A percentile compares a stretch with the other conserved stretches of the same genome.
Evolutionary conservation across 2,329 filamentous ascomycete genomes (phyloP).

Genomic region (Coleophoma eucalyptorum): DNA sequence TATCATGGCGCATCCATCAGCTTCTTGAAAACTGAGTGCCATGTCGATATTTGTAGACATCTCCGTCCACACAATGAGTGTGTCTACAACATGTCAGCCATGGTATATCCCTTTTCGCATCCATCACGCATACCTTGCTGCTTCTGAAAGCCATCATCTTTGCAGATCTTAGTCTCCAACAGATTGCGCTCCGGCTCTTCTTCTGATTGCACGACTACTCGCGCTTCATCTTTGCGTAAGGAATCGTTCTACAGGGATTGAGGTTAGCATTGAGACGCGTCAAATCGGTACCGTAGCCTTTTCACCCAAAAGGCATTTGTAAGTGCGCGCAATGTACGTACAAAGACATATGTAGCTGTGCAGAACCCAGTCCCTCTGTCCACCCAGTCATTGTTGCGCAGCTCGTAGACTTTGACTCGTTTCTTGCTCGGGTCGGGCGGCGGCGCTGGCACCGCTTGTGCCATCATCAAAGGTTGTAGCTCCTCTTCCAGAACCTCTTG

Average conservation of each 20-base stretch:
- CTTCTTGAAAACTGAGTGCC: slow-evolving; percentile 97
- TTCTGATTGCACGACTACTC: slow-evolving; percentile 89
- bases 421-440: slow-evolving; percentile 51
- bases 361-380: slow-evolving; percentile 97
- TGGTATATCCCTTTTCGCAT: slow-evolving; percentile 19
- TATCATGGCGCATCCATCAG: slow-evolving; percentile 87
- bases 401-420: slow-evolving; percentile 97
- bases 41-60: slow-evolving; percentile 81
- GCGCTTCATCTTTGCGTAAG: slow-evolving; percentile 70
- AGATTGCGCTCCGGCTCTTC: slow-evolving; percentile 81
- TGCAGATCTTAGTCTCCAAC: slow-evolving; percentile 84
- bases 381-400: slow-evolving; percentile 99
- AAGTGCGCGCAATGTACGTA: slow-evolving; percentile 14
- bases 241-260: slow-evolving; percentile 43
- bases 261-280: slow-evolving; percentile 16
- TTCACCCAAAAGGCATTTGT: not conserved
- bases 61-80: slow-evolving; percentile 97
- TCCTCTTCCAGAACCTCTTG: slow-evolving; percentile 48
- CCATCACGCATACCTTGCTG: slow-evolving; percentile 70
- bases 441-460: slow-evolving; percentile 67
- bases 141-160: slow-evolving; percentile 96
- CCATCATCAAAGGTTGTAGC: slow-evolving; percentile 64
- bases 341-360: slow-evolving; percentile 48
- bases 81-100: slow-evolving; percentile 59
- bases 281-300: slow-evolving; percentile 1